These are phyloP conservation scores for Aspergillus bridgeri DNA, from an alignment of 495 filamentous ascomycete genomes.

Conservation along the genomic window DNA sequence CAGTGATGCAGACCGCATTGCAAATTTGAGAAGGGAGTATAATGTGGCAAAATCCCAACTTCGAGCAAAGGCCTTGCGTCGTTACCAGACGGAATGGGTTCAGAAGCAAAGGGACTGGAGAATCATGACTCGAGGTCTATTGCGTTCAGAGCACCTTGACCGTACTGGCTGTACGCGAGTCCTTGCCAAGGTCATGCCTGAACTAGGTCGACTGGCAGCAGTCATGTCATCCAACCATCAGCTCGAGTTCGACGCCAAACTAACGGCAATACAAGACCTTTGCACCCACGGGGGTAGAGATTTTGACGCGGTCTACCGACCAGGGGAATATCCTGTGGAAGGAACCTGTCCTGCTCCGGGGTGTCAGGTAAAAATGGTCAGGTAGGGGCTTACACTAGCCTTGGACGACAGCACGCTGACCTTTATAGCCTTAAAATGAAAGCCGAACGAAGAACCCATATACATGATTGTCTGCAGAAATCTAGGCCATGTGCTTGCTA, in stretches of 20 bases:
- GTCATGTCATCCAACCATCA: conserved; percentile 4
- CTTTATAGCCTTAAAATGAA: too few species aligned
- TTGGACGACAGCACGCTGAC: too few species aligned
- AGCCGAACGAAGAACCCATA: too few species aligned
- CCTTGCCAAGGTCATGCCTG: conserved; percentile 4
- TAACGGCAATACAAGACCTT: neutral
- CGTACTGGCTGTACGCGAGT: conserved; percentile 1
- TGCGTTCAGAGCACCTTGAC: conserved; percentile 1
- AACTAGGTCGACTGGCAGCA: conserved; percentile 3
- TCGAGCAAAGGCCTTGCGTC: too few species aligned
- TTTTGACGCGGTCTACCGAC: conserved; percentile 2
- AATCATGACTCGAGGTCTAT: conserved; percentile 3
- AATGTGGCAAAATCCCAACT: neutral
- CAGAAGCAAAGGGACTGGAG: neutral
- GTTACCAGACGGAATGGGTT: conserved; percentile 5
- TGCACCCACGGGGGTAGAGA: neutral
- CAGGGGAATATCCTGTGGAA: conserved; percentile 1
- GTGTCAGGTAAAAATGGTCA: conserved; percentile 7
- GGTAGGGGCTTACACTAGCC: too few species aligned
- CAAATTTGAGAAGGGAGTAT: neutral
- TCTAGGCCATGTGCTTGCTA: too few species aligned
- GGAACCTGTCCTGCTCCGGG: neutral
- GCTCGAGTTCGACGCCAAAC: conserved; percentile 6
- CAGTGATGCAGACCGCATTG: neutral
- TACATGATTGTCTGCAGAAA: too few species aligned